These are phyloP conservation scores for Tolypocladium paradoxum DNA, from an alignment of 2,329 filamentous ascomycete genomes.

Conservation along the genomic window DNA sequence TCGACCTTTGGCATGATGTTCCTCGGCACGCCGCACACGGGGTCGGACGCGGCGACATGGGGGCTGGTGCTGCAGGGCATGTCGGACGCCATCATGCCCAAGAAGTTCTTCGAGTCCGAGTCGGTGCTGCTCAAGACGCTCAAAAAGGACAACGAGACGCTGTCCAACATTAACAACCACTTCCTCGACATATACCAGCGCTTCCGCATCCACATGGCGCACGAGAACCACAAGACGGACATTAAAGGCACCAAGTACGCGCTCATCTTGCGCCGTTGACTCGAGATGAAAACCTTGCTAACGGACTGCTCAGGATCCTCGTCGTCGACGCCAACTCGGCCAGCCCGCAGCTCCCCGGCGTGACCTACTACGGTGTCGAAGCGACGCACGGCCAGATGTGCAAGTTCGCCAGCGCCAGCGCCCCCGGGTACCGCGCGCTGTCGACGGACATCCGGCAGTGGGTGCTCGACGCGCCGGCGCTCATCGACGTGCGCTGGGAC, in stretches of 20 bases:
- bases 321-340: constrained; percentile 64
- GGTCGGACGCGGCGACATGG: constrained; percentile 59
- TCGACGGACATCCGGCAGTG: constrained; percentile 39
- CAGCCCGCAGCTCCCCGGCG: constrained; percentile 56
- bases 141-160: constrained; percentile 62
- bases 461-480: constrained; percentile 40
- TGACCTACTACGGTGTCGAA: constrained; percentile 65
- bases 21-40: constrained; percentile 65
- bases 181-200: constrained; percentile 62
- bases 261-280: too few species aligned
- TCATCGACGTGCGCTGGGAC: constrained; percentile 47
- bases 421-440: constrained; percentile 52
- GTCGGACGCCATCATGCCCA: constrained; percentile 53
- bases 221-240: constrained; percentile 63
- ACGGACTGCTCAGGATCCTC: constrained; percentile 27
- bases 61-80: constrained; percentile 57
- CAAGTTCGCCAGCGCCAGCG: constrained; percentile 54
- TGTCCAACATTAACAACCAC: constrained; percentile 63
- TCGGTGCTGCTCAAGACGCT: constrained; percentile 58
- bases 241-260: constrained; percentile 47
- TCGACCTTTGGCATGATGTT: constrained; percentile 71
- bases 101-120: constrained; percentile 56
- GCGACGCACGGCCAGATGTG: constrained; percentile 63
- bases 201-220: constrained; percentile 66
- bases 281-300: too few species aligned